phyloP scores from a whole-genome alignment of 495 filamentous ascomycete species.

The Amniculicola lignicola region DNA sequence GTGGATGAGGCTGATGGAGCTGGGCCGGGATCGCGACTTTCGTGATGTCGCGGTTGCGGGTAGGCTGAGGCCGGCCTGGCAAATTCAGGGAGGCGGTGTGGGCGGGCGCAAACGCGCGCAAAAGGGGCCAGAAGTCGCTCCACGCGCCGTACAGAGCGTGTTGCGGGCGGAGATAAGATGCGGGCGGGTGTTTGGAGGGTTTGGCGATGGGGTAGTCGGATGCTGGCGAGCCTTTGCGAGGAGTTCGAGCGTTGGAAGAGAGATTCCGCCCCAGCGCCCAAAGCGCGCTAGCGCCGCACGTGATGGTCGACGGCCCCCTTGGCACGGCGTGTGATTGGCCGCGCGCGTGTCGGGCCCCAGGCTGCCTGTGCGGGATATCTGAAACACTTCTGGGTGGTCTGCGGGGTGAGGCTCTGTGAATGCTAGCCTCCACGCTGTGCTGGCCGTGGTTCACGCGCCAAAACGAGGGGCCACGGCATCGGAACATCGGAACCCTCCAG shows the following conservation, averaged over 20 bases:
- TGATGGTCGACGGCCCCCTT: background rate
- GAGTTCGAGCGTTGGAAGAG: slow-evolving; percentile 7
- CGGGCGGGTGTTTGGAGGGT: slow-evolving; percentile 17
- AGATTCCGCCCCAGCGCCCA: background rate
- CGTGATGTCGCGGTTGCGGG: slow-evolving; percentile 27
- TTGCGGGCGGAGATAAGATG: slow-evolving; percentile 29
- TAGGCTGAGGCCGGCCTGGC: slow-evolving; percentile 19
- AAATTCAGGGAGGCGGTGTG: slow-evolving; percentile 23
- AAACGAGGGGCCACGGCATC: slow-evolving; percentile 8
- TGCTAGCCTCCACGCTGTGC: too few relatives aligned
- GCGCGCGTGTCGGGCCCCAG: too few relatives aligned
- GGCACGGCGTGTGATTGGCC: too few relatives aligned
- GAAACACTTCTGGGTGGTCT: slow-evolving; percentile 1
- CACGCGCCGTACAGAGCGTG: slow-evolving; percentile 29
- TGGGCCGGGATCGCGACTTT: slow-evolving; percentile 24
- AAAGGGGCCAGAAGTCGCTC: slow-evolving; percentile 1
- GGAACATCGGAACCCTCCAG: background rate
- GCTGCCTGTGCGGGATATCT: background rate
- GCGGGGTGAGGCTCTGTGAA: background rate
- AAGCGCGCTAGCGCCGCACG: background rate
- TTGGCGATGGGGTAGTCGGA: slow-evolving; percentile 2
- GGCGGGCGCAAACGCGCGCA: slow-evolving; percentile 16
- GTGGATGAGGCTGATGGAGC: slow-evolving; percentile 27
- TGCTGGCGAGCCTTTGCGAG: slow-evolving; percentile 10
- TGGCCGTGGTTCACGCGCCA: slow-evolving; percentile 7